These are phyloP conservation scores for Gaertneriomyces semiglobifer DNA, from an alignment of 192 early-diverging fungal genomes.

Conservation along the genomic window DNA sequence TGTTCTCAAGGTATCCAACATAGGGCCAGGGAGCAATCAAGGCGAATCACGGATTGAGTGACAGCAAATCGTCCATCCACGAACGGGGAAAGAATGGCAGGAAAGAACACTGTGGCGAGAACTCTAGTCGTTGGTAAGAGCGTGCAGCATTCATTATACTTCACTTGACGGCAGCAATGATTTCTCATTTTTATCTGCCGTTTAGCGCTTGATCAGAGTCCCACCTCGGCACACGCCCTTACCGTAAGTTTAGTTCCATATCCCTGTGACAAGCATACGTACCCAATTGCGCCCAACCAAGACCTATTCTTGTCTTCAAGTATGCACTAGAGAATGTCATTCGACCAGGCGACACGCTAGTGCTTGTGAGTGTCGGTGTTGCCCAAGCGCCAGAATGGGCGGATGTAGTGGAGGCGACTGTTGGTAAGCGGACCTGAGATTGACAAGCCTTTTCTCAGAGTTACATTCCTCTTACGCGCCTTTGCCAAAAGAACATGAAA, in stretches of 20 bases:
- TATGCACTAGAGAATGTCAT: constrained; percentile 15
- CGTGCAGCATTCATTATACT: background rate
- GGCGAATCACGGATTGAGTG: too few species aligned
- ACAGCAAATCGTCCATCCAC: too few species aligned
- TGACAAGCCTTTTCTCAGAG: too few species aligned
- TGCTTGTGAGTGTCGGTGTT: constrained; percentile 20
- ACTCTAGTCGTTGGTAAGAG: constrained; percentile 1
- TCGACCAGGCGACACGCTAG: constrained; percentile 4
- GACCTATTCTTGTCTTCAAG: background rate
- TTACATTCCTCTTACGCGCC: too few species aligned
- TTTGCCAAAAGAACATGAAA: too few species aligned
- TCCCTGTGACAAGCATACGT: background rate
- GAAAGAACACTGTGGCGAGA: background rate
- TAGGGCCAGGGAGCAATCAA: too few species aligned
- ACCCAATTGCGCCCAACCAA: background rate
- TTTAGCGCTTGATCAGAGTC: constrained; percentile 11
- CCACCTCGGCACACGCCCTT: background rate
- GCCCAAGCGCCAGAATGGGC: constrained; percentile 9
- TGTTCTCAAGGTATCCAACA: too few species aligned
- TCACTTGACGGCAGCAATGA: background rate
- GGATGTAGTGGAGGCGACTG: constrained; percentile 3
- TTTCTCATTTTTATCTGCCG: too few species aligned
- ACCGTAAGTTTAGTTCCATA: background rate
- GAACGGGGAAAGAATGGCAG: background rate
- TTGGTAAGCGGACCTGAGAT: background rate